Base-by-base conservation (phyloP, 257 asterid genomes). In the Fraxinus anomala region DNA sequence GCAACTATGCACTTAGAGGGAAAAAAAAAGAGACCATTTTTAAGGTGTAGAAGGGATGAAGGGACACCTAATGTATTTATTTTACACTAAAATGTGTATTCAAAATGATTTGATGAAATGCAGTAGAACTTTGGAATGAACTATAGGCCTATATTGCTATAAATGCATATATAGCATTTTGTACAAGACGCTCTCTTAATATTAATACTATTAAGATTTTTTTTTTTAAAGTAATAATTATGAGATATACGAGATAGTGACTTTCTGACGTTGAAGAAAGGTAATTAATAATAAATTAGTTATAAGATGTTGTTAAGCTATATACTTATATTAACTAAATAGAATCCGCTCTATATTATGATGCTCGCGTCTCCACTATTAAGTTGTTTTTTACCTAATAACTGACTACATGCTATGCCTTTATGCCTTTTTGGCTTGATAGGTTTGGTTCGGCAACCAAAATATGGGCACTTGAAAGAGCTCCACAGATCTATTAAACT, bases 371-470 rank as follows among this genome's bases (percentile, higher is more conserved):
- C 56, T 21, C 10, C 66, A 23, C 24, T 39, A 3, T 6, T 37
- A 21, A 66, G 67, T 36, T 47, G n/a, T 33, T 26, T 7, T 36
- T 13, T 5, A 73, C 66, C 70, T 59, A 40, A 34, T 42, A 34
- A 42, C 30, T 74, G 54, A 66, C 44, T 77, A 69, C 71, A n/a
- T n/a, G n/a, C 37, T 56, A 6, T 66, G 81, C 40, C 82, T 69
- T 68, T 83, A 6, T 65, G 80, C 40, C 82, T 69, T 68, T 83
- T 67, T 49, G 67, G 77, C 36, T 80, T 79, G 24, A 63, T 42
- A 93, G 98, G 98, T 79, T 80, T 96, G 82, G 75, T 92, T 77
- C 80, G 97, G 83, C 91, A 96, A 79, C 99, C 99, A 28, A 96
- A 96, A 82, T 88, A 96, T 21, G 97, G 96, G 36, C 99, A 96